Evolutionary conservation across 2,329 filamentous ascomycete genomes (phyloP).

Genomic region (Trichoderma arundinaceum): DNA sequence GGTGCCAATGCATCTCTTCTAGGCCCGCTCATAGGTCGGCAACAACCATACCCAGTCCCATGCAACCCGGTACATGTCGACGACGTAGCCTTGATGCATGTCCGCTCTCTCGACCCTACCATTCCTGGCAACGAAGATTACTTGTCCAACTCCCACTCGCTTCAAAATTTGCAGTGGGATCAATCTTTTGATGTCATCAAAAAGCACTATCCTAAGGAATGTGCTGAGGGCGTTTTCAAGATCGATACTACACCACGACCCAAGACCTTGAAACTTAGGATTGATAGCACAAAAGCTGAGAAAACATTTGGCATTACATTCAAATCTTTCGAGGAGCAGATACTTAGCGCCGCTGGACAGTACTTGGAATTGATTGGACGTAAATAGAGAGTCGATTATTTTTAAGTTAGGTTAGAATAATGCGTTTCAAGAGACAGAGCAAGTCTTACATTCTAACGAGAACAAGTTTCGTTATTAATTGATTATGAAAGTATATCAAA

Average conservation of each 20-base stretch:
- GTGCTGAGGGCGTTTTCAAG: conserved; percentile 16
- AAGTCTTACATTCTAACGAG: too few relatives aligned
- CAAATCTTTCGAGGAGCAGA: conserved; percentile 43
- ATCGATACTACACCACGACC: conserved; percentile 7
- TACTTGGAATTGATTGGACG: conserved; percentile 40
- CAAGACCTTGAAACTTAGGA: background rate
- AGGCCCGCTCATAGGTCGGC: conserved; percentile 42
- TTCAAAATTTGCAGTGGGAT: background rate
- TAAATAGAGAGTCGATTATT: background rate
- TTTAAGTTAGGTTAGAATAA: too few relatives aligned
- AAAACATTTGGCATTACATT: conserved; percentile 44
- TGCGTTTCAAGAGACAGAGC: too few relatives aligned
- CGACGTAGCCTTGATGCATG: conserved; percentile 33
- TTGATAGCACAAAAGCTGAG: conserved; percentile 42
- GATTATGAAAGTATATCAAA: too few relatives aligned
- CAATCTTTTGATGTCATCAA: conserved; percentile 24
- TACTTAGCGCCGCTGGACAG: conserved; percentile 43
- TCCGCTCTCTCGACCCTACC: conserved; percentile 9
- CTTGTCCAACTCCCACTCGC: conserved; percentile 5
- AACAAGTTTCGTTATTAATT: too few relatives aligned
- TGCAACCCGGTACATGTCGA: conserved; percentile 36
- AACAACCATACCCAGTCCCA: conserved; percentile 32
- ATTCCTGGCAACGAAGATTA: conserved; percentile 24
- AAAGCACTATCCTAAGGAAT: conserved; percentile 22
- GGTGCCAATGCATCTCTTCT: conserved; percentile 46